phyloP scores from a whole-genome alignment of 2,329 filamentous ascomycete genomes.

The Bertia moriformis region DNA sequence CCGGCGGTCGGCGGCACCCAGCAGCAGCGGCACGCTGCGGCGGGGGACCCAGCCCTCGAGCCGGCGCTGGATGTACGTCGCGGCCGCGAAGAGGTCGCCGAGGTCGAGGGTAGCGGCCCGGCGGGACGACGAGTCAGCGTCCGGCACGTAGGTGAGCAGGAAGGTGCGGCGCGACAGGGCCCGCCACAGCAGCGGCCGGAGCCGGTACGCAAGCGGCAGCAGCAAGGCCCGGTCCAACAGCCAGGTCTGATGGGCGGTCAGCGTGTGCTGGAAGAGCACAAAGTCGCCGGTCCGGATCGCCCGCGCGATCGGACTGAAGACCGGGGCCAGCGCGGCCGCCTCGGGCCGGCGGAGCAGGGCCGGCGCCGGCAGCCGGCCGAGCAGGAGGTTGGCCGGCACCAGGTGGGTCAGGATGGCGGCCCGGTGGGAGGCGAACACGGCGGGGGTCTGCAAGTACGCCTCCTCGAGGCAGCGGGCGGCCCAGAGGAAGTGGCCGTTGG shows the following conservation, averaged over 20 bases:
- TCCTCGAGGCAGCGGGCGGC: slow-evolving; percentile 63
- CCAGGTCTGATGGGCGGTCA: slow-evolving; percentile 54
- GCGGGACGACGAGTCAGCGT: slow-evolving; percentile 34
- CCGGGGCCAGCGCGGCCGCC: slow-evolving; percentile 43
- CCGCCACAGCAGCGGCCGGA: slow-evolving; percentile 73
- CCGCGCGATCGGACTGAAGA: slow-evolving; percentile 60
- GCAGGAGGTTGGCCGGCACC: slow-evolving; percentile 66
- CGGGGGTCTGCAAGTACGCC: slow-evolving; percentile 59
- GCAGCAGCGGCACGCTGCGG: slow-evolving; percentile 15
- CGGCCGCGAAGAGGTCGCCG: slow-evolving; percentile 47
- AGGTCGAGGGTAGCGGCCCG: slow-evolving; percentile 65
- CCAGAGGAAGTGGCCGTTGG: slow-evolving; percentile 68
- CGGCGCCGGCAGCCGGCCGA: slow-evolving; percentile 67
- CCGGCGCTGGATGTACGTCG: slow-evolving; percentile 48
- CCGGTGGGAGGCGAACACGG: slow-evolving; percentile 54
- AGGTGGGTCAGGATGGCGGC: slow-evolving; percentile 71
- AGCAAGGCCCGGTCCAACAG: slow-evolving; percentile 64
- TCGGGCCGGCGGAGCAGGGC: slow-evolving; percentile 57
- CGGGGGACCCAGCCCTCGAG: slow-evolving; percentile 39
- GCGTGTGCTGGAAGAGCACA: slow-evolving; percentile 53
- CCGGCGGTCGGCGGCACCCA: slow-evolving; percentile 12
- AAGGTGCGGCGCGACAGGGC: slow-evolving; percentile 68
- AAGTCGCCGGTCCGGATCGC: slow-evolving; percentile 66
- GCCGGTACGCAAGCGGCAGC: slow-evolving; percentile 60
- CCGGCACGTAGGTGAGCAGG: slow-evolving; percentile 61